Conservation (phyloP, 2,329 filamentous ascomycete genomes). For the Trichophyton simii region DNA sequence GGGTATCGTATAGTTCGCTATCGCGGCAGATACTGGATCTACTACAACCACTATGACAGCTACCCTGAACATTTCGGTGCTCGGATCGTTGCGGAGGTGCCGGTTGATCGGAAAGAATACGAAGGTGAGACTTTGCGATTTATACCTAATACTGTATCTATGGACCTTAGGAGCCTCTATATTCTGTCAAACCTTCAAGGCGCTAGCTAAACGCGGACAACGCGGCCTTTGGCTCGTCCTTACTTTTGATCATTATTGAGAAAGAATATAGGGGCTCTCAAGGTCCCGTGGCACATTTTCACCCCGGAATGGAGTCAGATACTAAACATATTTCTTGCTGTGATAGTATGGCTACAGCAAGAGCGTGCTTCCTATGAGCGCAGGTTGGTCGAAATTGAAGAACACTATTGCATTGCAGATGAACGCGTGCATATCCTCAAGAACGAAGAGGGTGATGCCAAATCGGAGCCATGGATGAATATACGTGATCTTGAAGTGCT, state of each 20-base stretch:
- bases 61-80: neutral
- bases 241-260: neutral
- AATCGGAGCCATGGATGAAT: neutral
- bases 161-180: neutral
- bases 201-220: neutral
- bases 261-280: neutral
- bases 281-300: no score
- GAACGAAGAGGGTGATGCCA: no score
- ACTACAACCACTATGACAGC: conserved; percentile 3
- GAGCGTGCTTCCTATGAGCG: neutral
- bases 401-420: neutral
- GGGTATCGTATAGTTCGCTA: neutral
- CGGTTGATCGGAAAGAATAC: neutral
- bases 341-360: neutral
- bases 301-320: neutral
- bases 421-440: neutral
- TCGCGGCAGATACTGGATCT: conserved; percentile 2
- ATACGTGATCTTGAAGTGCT: neutral
- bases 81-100: neutral
- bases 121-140: neutral
- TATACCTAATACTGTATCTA: neutral
- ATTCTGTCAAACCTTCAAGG: neutral
- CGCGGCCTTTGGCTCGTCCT: neutral
- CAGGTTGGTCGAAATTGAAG: neutral
- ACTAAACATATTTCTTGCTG: neutral